Evolutionary conservation across 129 eudicot genomes (phyloP), one percentile per base, ranked within the genome.

Genomic region (Tanacetum coccineum): DNA sequence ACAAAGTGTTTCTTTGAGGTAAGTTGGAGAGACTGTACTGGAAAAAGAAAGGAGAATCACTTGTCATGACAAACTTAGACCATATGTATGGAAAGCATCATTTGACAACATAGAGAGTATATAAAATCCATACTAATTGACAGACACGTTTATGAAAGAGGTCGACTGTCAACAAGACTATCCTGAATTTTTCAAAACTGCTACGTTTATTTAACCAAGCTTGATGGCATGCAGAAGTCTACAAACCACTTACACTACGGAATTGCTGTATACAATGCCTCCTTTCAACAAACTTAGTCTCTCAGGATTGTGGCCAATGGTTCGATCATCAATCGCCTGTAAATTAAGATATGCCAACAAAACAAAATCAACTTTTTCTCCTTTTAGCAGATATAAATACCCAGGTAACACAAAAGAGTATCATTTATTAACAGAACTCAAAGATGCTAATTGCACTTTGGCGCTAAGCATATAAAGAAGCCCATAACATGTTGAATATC

Each of bases 21-120:
- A 90, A 52, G 97, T 84, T 25, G 92, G 92, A 70, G 97, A 90
- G 44, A 87, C 97, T 74, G 97, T 91, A 71, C 95, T 90, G 95
- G 61, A 82, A 81, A 75, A 61, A 49, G 17, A 70, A 70, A 73
- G 42, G 77, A 76, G 47, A 68, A 68, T 78, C 52, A 68, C 18
- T 28, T 54, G 28, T 51, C 39, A 72, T 15, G 36, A 58, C 61
- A 20, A 46, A 45, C 66, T 45, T 13, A 20, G 42, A 18, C 32
- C 25, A 30, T 49, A 10, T 59, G 67, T 70, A 19, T 15, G 18
- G 36, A 62, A 49, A 32, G 53, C 62, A 51, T 52, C 49, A 72
- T 13, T 9, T 49, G 67, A 51, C 25, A 44, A 32, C 13, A 45
- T 25, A 13, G 15, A 39, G n/a, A 40, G 56, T 4, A 54, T 54